Evolutionary conservation across 345 rosid genomes (phyloP).

Genomic region (Passiflora organensis): DNA sequence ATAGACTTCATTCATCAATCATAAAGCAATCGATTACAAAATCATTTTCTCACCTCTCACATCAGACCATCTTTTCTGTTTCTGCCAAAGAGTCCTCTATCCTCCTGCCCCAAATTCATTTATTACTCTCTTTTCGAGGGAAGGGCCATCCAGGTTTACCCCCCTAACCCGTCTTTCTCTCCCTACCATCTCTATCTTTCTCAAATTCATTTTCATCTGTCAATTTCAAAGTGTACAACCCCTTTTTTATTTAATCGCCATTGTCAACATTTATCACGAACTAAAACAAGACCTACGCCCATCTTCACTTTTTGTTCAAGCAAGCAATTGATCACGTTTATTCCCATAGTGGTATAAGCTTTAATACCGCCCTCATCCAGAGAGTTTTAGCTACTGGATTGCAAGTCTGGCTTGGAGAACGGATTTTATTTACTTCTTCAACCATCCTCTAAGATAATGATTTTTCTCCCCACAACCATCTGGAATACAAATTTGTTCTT

Average conservation of each 20-base stretch:
- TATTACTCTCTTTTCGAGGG: slow-evolving; percentile 25
- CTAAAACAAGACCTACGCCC: no score
- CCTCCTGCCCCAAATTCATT: slow-evolving; percentile 19
- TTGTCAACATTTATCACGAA: no score
- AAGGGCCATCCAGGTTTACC: slow-evolving; percentile 25
- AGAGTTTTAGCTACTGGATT: no score
- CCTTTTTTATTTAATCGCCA: slow-evolving; percentile 14
- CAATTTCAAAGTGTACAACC: slow-evolving; percentile 28
- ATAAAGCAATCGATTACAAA: slow-evolving; percentile 54
- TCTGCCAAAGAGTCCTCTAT: slow-evolving; percentile 21
- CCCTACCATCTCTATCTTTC: slow-evolving; percentile 7
- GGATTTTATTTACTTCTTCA: no score
- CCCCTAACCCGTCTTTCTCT: slow-evolving; percentile 1
- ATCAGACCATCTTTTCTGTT: slow-evolving; percentile 25
- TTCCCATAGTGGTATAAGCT: no score
- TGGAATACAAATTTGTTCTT: no score
- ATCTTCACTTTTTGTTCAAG: no score
- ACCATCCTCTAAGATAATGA: no score
- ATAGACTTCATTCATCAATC: slow-evolving; percentile 22
- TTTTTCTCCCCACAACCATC: no score
- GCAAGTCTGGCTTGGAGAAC: no score
- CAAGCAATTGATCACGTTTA: no score
- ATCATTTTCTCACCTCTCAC: slow-evolving; percentile 37
- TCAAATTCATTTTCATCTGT: slow-evolving; percentile 13
- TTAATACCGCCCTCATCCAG: no score